Evolutionary conservation across 108 stramenopile genomes (phyloP), one percentile per base, ranked within the genome.

Genomic region (Cyclotella choctawhatcheeana): DNA sequence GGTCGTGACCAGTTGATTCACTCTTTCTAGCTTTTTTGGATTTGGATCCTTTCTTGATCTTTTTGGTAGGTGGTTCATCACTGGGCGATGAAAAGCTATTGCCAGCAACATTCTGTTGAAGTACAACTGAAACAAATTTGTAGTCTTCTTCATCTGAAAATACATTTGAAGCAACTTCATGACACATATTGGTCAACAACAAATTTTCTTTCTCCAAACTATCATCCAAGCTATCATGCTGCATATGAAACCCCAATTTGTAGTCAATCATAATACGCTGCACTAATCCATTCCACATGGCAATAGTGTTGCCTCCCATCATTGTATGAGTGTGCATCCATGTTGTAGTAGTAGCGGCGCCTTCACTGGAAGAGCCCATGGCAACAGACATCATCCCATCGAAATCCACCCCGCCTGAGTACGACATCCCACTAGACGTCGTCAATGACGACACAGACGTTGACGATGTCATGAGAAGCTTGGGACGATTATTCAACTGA

Each of bases 251-350:
- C 14, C 69, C 77, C 24, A 79, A 21, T 34, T 71, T 58, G 31
- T 51, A 67, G 33, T 67, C 64, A 1, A 45, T n/a, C 71, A 79
- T 59, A 33, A 79, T 71, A 30, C 71, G 70, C 55, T 71, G 30
- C 55, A 71, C 17, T 25, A 71, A 34, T 13, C 37, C 31, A 79
- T 79, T 67, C 77, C 77, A 79, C 70, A 72, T 79, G 8, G 58
- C 33, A 32, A 71, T 67, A 29, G 70, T 79, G 17, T 79, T 64
- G 26, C 24, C 7, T 0, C 77, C 77, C 77, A 79, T 72, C 31
- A 66, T 71, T 20, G 47, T 35, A 71, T 79, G 77, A 20, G 71
- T 65, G 58, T 79, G 77, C 17, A 34, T 1, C 47, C 32, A 61
- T 17, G 64, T 50, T 48, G 34, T 22, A 31, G 44, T 32, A 5